Evolutionary conservation across 2,329 filamentous ascomycete genomes (phyloP), one percentile per base, ranked within the genome.

Genomic region (Ophiostoma perfectum): DNA sequence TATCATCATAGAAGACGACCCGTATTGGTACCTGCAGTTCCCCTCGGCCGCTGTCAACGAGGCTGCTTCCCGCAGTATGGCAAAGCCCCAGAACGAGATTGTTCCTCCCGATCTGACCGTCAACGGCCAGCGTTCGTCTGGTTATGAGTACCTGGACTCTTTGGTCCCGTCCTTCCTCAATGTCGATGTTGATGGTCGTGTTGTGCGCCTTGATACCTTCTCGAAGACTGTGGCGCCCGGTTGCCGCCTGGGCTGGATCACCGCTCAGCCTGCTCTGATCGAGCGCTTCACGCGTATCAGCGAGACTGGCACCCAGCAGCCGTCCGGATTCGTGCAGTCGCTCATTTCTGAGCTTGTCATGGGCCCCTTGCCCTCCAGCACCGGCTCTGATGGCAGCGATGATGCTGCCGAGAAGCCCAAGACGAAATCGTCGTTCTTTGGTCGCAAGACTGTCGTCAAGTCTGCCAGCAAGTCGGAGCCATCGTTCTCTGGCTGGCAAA

Each of bases 11-110:
- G 94, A 98, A 78, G 94, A 98, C 74, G 93, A 97, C 71, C 94
- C 94, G 5, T 97, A 97, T 80, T 97, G 92, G 91, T 94, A 95
- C 77, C 83, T 98, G 8, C 94, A 97, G 77, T 97, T 87, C 78
- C 92, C 92, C 0, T 90, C 90, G 0, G 88, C 90, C 0, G 84
- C 81, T 67, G 64, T 75, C 39, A 78, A 78, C 64, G 80, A 86
- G 75, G 81, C 85, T 73, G 81, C 82, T 74, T 81, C 83, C 18
- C 78, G 82, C 52, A 76, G 77, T 66, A 72, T 76, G 47, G 78
- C 74, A 63, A 73, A 73, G 67, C 76, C 76, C 64, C 74, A 69
- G 75, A 8, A 44, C 16, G 42, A 14, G n/a, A 16, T 44, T 5
- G 27, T 47, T 6, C 6, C 41, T 2, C 66, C 58, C n/a, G 39